Conservation (phyloP, 345 rosid genomes). For the Euphorbia lathyris region DNA sequence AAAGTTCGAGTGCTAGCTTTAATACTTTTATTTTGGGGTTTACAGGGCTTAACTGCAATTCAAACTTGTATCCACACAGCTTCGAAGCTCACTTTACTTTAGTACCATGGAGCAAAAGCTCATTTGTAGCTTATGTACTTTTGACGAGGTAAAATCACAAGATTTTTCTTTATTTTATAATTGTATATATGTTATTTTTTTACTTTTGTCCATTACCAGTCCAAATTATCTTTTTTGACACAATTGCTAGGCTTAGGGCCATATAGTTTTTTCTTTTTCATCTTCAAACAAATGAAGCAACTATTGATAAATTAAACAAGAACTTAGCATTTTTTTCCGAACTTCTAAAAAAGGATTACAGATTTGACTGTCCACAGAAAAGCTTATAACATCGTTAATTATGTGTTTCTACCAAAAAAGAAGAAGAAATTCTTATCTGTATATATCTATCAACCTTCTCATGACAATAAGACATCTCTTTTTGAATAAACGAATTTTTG, state of each 20-base stretch:
- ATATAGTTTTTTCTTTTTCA: not conserved
- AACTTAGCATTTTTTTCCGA: not conserved
- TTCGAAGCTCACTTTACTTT: not conserved
- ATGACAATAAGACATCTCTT: constrained; percentile 1
- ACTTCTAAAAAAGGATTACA: constrained; percentile 18
- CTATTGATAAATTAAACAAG: not conserved
- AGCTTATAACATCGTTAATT: too few species aligned
- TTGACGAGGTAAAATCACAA: not conserved
- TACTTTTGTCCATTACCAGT: not conserved
- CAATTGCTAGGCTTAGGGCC: not conserved
- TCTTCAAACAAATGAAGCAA: not conserved
- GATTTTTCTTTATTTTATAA: not conserved
- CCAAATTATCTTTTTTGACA: not conserved
- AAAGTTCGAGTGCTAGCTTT: too few species aligned
- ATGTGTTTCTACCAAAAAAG: too few species aligned
- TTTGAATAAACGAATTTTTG: constrained; percentile 24
- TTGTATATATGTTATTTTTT: not conserved
- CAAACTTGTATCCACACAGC: not conserved
- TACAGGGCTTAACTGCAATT: not conserved
- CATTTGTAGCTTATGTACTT: not conserved
- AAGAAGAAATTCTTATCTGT: not conserved
- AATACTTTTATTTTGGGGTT: not conserved
- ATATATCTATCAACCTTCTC: not conserved
- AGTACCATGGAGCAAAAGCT: not conserved
- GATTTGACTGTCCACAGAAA: constrained; percentile 8